Evolutionary conservation across 345 rosid species (phyloP).

Genomic region (Salix koriyanagi): DNA sequence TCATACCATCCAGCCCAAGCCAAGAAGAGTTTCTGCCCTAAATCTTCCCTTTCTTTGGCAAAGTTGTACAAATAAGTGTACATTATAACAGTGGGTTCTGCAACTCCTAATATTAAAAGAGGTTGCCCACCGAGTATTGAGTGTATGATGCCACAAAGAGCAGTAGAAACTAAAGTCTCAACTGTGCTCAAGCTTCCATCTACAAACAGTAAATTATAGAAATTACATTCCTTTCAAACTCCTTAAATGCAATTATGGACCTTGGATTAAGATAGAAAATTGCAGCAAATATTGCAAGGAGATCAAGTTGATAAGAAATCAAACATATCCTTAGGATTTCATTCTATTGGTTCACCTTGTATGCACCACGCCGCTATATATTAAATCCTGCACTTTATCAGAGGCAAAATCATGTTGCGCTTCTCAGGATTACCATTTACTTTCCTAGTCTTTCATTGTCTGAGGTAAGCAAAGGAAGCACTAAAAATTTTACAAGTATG

Average conservation of each 20-base stretch:
- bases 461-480: neutral
- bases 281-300: neutral
- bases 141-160: slow-evolving; percentile 75
- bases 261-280: neutral
- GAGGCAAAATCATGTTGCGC: neutral
- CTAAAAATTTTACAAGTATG: neutral
- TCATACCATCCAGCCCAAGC: slow-evolving; percentile 85
- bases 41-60: slow-evolving; percentile 52
- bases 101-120: slow-evolving; percentile 73
- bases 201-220: slow-evolving; percentile 14
- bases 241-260: slow-evolving; percentile 2
- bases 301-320: neutral
- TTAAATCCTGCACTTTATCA: neutral
- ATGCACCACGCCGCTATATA: neutral
- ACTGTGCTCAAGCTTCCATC: slow-evolving; percentile 78
- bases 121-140: slow-evolving; percentile 85
- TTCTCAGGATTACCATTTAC: neutral
- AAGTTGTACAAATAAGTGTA: slow-evolving; percentile 66
- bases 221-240: neutral
- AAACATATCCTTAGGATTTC: neutral
- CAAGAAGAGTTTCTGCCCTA: slow-evolving; percentile 64
- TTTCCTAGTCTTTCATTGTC: neutral
- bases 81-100: slow-evolving; percentile 86
- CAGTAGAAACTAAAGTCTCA: slow-evolving; percentile 70
- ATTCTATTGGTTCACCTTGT: neutral